Evolutionary conservation across 2,329 filamentous ascomycete genomes (phyloP), one percentile per base, ranked within the genome.

Genomic region (Fusarium sp.): DNA sequence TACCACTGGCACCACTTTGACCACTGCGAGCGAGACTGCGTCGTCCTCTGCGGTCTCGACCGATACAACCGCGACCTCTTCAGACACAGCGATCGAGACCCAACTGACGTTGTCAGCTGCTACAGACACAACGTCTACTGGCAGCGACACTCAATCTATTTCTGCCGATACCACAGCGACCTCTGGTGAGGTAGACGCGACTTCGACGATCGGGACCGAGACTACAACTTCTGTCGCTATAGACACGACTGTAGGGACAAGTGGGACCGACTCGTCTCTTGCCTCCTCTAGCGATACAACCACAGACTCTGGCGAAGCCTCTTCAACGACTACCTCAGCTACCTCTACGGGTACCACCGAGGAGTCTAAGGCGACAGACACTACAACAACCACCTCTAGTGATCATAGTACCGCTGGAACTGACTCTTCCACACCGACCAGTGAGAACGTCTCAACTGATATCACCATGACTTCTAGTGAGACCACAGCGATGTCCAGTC

Each of bases 1-100:
- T 4, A 5, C 9, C 16, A n/a, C 16, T 11, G 31, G 6, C 9
- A 11, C 16, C 2, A 6, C 16, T 11, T 11, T 18, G 9, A 1
- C 18, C 16, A 18, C 16, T 37, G 9, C 0, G 16, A 18, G 31
- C 16, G 31, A 37, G 16, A 18, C 16, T 4, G 31, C 0, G 31
- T 6, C 16, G 31, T 37, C 16, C 8, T 6, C 5, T 37, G 5
- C 31, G 3, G 18, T 37, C 3, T 6, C 31, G 2, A 37, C 5
- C 16, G 31, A 37, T 4, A 37, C 5, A 4, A 18, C 31, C 3
- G 31, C 16, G 16, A 34, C 31, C 0, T 5, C 31, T 34, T 9
- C 4, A 9, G 31, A 18, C 2, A 34, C 31, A 11, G 31, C 31
- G 31, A 11, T 9, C 16, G 31, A 6, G 4, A 18, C 9, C 16